A percentile compares a stretch with the other conserved stretches of the same genome.
Evolutionary conservation across 2,329 filamentous ascomycete genomes (phyloP).

Genomic region (Pyrenochaeta sp.): DNA sequence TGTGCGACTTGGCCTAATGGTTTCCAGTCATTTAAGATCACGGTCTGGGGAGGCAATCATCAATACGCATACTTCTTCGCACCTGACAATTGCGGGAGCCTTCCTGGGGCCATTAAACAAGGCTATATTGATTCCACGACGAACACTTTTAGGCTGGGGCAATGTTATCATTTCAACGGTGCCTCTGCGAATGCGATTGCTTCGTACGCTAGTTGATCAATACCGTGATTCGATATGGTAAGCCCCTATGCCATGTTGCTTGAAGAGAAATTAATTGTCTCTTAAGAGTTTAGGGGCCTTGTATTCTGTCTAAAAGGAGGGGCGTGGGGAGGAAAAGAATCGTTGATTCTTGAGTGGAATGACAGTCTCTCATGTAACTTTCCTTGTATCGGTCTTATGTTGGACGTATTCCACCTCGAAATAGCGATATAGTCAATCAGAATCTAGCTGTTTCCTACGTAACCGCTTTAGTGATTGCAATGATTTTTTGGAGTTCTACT

Average conservation of each 20-base stretch:
- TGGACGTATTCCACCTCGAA: too few species aligned
- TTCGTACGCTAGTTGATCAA: slow-evolving; percentile 5
- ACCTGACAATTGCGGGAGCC: slow-evolving; percentile 8
- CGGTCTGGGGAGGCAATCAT: slow-evolving; percentile 5
- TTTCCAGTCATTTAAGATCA: slow-evolving; percentile 12
- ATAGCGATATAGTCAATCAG: too few species aligned
- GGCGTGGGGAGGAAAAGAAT: too few species aligned
- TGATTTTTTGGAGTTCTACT: too few species aligned
- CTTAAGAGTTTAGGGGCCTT: too few species aligned
- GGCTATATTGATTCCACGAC: slow-evolving; percentile 8
- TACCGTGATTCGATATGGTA: not conserved
- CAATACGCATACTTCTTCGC: slow-evolving; percentile 12
- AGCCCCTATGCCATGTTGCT: not conserved
- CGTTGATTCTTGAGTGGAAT: too few species aligned
- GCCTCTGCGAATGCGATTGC: slow-evolving; percentile 11
- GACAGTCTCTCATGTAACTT: too few species aligned
- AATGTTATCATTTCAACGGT: not conserved
- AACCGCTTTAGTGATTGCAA: too few species aligned
- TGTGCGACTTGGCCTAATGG: slow-evolving; percentile 14
- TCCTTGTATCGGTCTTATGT: too few species aligned
- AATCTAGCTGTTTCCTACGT: too few species aligned
- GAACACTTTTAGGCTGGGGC: not conserved
- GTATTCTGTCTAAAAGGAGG: too few species aligned
- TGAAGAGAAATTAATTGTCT: not conserved
- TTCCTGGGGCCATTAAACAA: not conserved